Conservation (phyloP, 495 filamentous ascomycete genomes). For the Lophium mytilinum region DNA sequence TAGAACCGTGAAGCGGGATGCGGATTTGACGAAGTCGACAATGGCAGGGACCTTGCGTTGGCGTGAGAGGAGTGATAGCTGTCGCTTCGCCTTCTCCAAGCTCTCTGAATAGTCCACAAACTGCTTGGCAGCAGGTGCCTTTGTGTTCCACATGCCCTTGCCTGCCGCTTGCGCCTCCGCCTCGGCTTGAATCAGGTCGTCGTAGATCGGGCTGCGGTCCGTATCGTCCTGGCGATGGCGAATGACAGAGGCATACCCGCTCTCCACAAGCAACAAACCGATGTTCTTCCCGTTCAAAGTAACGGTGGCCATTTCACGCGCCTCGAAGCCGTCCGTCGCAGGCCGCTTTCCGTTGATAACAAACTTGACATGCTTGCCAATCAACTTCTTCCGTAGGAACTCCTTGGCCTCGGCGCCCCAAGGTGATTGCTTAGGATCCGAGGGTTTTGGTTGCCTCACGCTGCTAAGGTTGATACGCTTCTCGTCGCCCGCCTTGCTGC, state of each 20-base stretch:
- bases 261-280: slow-evolving; percentile 74
- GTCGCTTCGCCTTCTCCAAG: slow-evolving; percentile 89
- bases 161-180: slow-evolving; percentile 72
- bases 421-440: slow-evolving; percentile 72
- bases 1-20: slow-evolving; percentile 85
- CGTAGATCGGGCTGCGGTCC: slow-evolving; percentile 87
- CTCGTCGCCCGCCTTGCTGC: slow-evolving; percentile 74
- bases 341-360: slow-evolving; percentile 84
- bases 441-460: slow-evolving; percentile 79
- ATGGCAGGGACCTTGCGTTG: slow-evolving; percentile 89
- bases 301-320: slow-evolving; percentile 87
- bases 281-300: slow-evolving; percentile 78
- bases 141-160: slow-evolving; percentile 91
- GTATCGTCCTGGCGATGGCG: slow-evolving; percentile 87
- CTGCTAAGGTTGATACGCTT: slow-evolving; percentile 89
- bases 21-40: slow-evolving; percentile 95
- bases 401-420: slow-evolving; percentile 93
- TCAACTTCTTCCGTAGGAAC: slow-evolving; percentile 83
- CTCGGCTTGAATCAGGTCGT: slow-evolving; percentile 83
- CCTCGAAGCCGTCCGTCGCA: slow-evolving; percentile 84
- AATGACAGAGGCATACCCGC: slow-evolving; percentile 87
- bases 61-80: slow-evolving; percentile 73
- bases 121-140: slow-evolving; percentile 68
- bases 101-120: slow-evolving; percentile 87
- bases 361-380: slow-evolving; percentile 88